Evolutionary conservation across 2,329 filamentous ascomycete genomes (phyloP).

Genomic region (Endocalyx cinctus): DNA sequence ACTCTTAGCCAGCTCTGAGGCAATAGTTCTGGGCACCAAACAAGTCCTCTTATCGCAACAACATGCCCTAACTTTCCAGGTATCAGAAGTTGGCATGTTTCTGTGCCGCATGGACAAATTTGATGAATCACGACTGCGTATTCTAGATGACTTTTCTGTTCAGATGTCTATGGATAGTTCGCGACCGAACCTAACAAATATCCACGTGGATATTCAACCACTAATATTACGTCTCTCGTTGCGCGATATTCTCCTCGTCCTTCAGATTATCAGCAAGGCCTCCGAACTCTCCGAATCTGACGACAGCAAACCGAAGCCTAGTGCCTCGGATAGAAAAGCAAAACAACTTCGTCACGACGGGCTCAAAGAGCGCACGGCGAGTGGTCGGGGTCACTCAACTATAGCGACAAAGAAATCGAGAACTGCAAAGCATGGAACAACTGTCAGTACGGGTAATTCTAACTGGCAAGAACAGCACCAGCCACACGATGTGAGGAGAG

Average conservation of each 20-base stretch:
- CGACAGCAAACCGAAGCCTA: constrained; percentile 37
- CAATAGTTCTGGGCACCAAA: constrained; percentile 91
- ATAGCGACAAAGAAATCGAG: constrained; percentile 36
- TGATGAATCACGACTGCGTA: constrained; percentile 81
- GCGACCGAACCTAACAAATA: constrained; percentile 61
- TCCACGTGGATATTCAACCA: constrained; percentile 85
- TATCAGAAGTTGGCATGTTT: constrained; percentile 96
- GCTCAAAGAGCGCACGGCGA: constrained; percentile 52
- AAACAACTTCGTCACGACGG: constrained; percentile 47
- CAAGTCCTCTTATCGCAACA: constrained; percentile 91
- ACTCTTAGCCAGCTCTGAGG: constrained; percentile 82
- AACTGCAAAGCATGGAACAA: constrained; percentile 30
- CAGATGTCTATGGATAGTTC: constrained; percentile 80
- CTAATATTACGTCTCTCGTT: constrained; percentile 85
- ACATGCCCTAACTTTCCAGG: constrained; percentile 87
- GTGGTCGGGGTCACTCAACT: constrained; percentile 51
- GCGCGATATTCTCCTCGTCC: constrained; percentile 87
- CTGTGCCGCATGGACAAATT: constrained; percentile 98
- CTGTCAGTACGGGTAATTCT: constrained; percentile 22
- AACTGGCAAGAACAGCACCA: constrained; percentile 22
- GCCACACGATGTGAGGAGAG: constrained; percentile 27
- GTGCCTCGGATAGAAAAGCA: constrained; percentile 49
- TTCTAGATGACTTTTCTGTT: constrained; percentile 94
- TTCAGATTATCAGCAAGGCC: constrained; percentile 88
- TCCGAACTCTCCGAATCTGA: constrained; percentile 75